These are phyloP conservation scores for Phytophthora meadii DNA, from an alignment of 352 stramenopile genomes.

Conservation along the genomic window DNA sequence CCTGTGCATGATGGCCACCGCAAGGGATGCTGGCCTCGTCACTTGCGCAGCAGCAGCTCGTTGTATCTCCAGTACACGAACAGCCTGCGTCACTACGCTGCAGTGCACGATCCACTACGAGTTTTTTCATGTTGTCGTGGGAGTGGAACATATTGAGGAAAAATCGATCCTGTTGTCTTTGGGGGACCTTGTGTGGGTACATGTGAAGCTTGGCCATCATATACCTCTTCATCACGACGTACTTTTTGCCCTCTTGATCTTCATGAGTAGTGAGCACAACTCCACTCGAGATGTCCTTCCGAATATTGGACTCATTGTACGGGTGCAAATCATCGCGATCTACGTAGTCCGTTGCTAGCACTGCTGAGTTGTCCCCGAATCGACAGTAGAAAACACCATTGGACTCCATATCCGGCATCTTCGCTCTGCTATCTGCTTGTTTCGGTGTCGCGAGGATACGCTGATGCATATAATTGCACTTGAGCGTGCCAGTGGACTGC, in stretches of 20 bases:
- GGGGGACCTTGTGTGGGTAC: conserved; percentile 65
- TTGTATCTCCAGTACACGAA: conserved; percentile 30
- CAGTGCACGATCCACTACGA: conserved; percentile 53
- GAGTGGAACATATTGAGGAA: conserved; percentile 64
- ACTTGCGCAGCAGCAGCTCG: conserved; percentile 29
- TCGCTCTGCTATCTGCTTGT: conserved; percentile 38
- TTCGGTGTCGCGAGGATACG: conserved; percentile 70
- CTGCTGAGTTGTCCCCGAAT: conserved; percentile 57
- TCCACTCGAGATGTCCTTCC: conserved; percentile 71
- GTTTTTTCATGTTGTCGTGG: conserved; percentile 63
- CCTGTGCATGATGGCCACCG: conserved; percentile 1
- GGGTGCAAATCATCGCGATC: conserved; percentile 74
- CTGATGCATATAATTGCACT: conserved; percentile 80
- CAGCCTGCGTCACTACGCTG: conserved; percentile 28
- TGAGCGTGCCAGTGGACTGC: conserved; percentile 69
- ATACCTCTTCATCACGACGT: conserved; percentile 74
- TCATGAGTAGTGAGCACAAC: conserved; percentile 65
- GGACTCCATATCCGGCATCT: conserved; percentile 71
- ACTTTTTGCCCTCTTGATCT: conserved; percentile 57
- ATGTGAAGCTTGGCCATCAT: conserved; percentile 80
- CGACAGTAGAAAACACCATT: conserved; percentile 70
- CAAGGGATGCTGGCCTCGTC: conserved; percentile 33
- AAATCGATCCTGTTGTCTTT: conserved; percentile 58
- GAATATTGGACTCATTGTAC: conserved; percentile 63
- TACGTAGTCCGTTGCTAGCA: conserved; percentile 75